These are phyloP conservation scores for Arctium minus DNA, from an alignment of 129 eudicot genomes.

Conservation along the genomic window DNA sequence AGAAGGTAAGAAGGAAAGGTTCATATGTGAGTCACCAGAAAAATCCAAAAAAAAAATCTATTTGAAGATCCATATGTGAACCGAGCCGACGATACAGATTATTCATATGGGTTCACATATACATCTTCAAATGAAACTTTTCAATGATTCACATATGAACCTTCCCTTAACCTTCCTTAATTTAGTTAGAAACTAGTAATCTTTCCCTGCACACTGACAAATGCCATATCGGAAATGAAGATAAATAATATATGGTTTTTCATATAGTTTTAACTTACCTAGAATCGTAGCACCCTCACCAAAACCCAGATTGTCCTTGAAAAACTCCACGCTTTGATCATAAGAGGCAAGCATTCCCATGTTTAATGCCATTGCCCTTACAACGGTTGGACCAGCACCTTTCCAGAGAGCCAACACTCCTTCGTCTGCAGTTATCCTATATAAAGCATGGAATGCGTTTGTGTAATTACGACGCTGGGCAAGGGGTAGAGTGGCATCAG, in stretches of 20 bases:
- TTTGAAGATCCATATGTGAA: too few relatives aligned
- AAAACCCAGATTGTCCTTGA: slow-evolving; percentile 59
- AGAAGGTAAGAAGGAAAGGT: too few relatives aligned
- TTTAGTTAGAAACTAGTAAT: neutral
- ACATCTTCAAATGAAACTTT: too few relatives aligned
- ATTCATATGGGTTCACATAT: too few relatives aligned
- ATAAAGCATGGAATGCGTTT: slow-evolving; percentile 85
- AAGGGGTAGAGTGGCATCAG: slow-evolving; percentile 78
- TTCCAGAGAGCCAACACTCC: slow-evolving; percentile 85
- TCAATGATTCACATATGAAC: neutral
- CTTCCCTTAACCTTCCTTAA: neutral
- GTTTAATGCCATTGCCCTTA: slow-evolving; percentile 91
- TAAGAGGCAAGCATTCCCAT: slow-evolving; percentile 99
- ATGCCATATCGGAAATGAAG: neutral
- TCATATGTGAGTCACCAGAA: too few relatives aligned
- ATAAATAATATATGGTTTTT: neutral
- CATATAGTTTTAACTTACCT: slow-evolving; percentile 38
- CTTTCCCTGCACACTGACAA: neutral
- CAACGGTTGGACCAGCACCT: slow-evolving; percentile 93
- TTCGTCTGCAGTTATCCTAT: slow-evolving; percentile 73
- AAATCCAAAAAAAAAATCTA: too few relatives aligned
- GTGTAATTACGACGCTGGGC: slow-evolving; percentile 89
- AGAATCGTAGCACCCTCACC: slow-evolving; percentile 78
- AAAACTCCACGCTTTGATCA: slow-evolving; percentile 83
- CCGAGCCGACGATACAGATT: too few relatives aligned